phyloP scores from a whole-genome alignment of 805 yeast genomes.

The Candida yuanshanica region DNA sequence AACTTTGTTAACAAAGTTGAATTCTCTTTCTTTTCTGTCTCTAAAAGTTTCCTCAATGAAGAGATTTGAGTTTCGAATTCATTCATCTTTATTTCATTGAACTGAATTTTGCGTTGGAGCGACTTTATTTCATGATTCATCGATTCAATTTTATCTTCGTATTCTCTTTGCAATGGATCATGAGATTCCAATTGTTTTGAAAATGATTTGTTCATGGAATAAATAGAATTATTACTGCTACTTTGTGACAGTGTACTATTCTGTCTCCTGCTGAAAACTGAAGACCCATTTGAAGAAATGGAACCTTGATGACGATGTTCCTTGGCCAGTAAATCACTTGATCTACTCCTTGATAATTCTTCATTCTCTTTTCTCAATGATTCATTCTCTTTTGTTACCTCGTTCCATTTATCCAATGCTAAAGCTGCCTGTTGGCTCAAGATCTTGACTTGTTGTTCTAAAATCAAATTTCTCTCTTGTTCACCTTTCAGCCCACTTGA shows the following conservation, averaged over 20 bases:
- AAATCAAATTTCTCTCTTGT: slow-evolving; percentile 20
- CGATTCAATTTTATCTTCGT: slow-evolving; percentile 3
- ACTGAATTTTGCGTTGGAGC: background rate
- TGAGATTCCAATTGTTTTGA: background rate
- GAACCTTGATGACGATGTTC: slow-evolving; percentile 2
- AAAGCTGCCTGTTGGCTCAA: slow-evolving; percentile 22
- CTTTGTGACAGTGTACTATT: slow-evolving; percentile 13
- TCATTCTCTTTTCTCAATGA: slow-evolving; percentile 14
- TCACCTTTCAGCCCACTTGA: slow-evolving; percentile 22
- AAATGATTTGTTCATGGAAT: slow-evolving; percentile 2
- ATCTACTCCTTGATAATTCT: slow-evolving; percentile 1
- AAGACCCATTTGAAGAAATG: slow-evolving; percentile 5
- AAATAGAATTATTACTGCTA: slow-evolving; percentile 16
- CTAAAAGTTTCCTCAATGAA: background rate
- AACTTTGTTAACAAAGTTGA: background rate
- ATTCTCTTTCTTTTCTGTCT: background rate
- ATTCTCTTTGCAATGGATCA: background rate
- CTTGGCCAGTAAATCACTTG: background rate
- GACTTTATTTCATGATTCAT: background rate
- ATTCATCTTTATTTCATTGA: background rate
- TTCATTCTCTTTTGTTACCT: slow-evolving; percentile 17
- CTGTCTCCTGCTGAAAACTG: slow-evolving; percentile 5
- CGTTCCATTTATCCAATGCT: slow-evolving; percentile 22
- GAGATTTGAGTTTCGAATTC: background rate
- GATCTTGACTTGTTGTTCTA: slow-evolving; percentile 23